Percentiles rank a stretch among this genome's conserved stretches.
These are phyloP conservation scores for Russula lepida DNA, from an alignment of 768 basidiomycete genomes.

Conservation along the genomic window DNA sequence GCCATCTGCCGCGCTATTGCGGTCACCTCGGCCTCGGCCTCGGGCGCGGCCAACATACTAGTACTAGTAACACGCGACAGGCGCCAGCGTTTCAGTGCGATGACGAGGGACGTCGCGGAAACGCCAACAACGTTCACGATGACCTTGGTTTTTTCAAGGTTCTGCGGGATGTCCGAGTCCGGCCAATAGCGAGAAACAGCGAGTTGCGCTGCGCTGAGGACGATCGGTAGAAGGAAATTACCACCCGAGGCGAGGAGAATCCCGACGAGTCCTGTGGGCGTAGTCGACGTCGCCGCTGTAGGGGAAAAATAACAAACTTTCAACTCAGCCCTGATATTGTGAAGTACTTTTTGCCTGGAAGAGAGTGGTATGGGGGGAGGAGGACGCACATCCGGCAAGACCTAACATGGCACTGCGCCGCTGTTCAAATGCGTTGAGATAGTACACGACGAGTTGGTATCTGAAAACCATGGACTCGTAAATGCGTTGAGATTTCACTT, in stretches of 20 bases:
- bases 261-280: not conserved
- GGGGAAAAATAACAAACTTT: not conserved
- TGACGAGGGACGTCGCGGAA: conserved; percentile 2
- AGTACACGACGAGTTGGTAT: conserved; percentile 13
- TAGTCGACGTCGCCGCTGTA: conserved; percentile 8
- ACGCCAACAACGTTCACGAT: conserved; percentile 14
- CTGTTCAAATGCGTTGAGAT: conserved; percentile 13
- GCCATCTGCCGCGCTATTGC: not conserved
- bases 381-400: not conserved
- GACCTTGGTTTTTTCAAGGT: conserved; percentile 15
- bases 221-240: conserved; percentile 11
- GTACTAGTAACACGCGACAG: not conserved
- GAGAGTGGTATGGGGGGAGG: no score
- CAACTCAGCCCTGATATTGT: no score
- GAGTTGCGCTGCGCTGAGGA: conserved; percentile 15
- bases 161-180: conserved; percentile 10
- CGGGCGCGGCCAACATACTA: not conserved
- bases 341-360: no score
- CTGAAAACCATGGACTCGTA: not conserved
- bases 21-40: not conserved
- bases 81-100: conserved; percentile 11
- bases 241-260: conserved; percentile 10
- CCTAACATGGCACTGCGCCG: not conserved
- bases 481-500: no score
- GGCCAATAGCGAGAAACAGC: conserved; percentile 10